phyloP scores from a whole-genome alignment of 2,329 filamentous ascomycete species.

The Pseudopyrenochaeta lycopersici region DNA sequence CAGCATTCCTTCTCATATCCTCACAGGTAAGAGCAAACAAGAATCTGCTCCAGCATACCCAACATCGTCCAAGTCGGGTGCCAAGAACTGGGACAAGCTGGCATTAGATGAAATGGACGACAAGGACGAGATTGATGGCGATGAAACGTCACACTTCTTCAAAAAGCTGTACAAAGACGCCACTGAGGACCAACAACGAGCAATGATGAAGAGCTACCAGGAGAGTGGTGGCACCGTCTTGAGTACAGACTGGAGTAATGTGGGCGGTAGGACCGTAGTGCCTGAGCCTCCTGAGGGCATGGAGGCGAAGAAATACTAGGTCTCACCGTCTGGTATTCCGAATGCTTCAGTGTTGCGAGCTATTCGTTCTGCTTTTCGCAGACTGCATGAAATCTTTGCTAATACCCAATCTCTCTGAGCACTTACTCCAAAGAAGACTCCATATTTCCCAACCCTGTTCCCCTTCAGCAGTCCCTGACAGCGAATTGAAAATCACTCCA shows the following conservation, averaged over 20 bases:
- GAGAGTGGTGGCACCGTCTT: constrained; percentile 94
- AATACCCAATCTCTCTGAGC: not conserved
- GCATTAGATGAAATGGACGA: constrained; percentile 62
- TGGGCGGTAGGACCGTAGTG: constrained; percentile 75
- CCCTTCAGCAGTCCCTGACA: too few relatives aligned
- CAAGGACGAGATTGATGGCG: constrained; percentile 63
- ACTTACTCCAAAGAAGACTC: not conserved
- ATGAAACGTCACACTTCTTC: constrained; percentile 84
- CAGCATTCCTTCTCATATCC: constrained; percentile 26
- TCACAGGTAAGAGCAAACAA: constrained; percentile 23
- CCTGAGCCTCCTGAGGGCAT: constrained; percentile 79
- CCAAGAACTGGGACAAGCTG: constrained; percentile 92
- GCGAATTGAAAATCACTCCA: too few relatives aligned
- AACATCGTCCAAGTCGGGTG: constrained; percentile 81
- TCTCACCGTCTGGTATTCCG: not conserved
- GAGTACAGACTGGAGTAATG: constrained; percentile 91
- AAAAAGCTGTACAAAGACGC: constrained; percentile 84
- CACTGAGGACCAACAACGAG: constrained; percentile 80
- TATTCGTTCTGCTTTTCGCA: not conserved
- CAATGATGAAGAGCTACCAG: constrained; percentile 97
- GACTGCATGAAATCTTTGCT: not conserved
- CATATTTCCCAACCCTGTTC: too few relatives aligned
- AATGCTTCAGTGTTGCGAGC: not conserved
- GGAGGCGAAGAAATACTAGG: constrained; percentile 72
- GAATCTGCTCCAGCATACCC: constrained; percentile 72